Evolutionary conservation across 441 rosid species (phyloP).

Genomic region (Cnidoscolus chayamansa): DNA sequence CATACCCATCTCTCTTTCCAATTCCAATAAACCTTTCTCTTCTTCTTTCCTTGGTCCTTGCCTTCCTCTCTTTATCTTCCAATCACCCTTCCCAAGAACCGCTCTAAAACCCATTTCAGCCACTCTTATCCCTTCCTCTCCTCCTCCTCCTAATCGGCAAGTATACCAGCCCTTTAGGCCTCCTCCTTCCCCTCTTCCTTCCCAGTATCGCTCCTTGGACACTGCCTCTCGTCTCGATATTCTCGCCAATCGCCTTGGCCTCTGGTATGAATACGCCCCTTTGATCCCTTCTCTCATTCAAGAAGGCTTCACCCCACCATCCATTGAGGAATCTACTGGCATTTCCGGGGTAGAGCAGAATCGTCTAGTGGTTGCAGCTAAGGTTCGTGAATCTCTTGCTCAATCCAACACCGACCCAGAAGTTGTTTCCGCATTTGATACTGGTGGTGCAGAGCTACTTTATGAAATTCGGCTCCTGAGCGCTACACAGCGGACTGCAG

Average conservation of each 20-base stretch:
- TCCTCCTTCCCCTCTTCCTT: conserved; percentile 71
- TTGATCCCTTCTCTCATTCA: conserved; percentile 61
- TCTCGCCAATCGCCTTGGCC: conserved; percentile 63
- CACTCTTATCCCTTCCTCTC: conserved; percentile 16
- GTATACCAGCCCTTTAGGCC: conserved; percentile 86
- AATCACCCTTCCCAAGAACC: conserved; percentile 21
- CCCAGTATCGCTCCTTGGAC: conserved; percentile 60
- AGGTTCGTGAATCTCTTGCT: conserved; percentile 64
- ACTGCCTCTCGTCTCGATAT: conserved; percentile 51
- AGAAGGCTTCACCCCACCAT: conserved; percentile 64
- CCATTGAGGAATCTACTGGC: conserved; percentile 70
- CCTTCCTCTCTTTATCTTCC: conserved; percentile 22
- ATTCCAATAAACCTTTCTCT: conserved; percentile 15
- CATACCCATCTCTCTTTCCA: conserved; percentile 6
- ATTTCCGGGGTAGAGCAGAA: conserved; percentile 83
- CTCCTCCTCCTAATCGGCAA: conserved; percentile 27
- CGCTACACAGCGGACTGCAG: conserved; percentile 51
- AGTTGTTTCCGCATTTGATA: conserved; percentile 52
- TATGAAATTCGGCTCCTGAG: conserved; percentile 76
- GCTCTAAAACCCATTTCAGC: conserved; percentile 29
- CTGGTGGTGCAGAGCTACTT: conserved; percentile 68
- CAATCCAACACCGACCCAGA: conserved; percentile 55
- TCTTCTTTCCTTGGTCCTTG: conserved; percentile 26
- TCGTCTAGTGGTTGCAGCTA: conserved; percentile 62
- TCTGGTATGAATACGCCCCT: conserved; percentile 84